Evolutionary conservation across 208 protist genomes (phyloP).

Genomic region (Trypanosoma mega): DNA sequence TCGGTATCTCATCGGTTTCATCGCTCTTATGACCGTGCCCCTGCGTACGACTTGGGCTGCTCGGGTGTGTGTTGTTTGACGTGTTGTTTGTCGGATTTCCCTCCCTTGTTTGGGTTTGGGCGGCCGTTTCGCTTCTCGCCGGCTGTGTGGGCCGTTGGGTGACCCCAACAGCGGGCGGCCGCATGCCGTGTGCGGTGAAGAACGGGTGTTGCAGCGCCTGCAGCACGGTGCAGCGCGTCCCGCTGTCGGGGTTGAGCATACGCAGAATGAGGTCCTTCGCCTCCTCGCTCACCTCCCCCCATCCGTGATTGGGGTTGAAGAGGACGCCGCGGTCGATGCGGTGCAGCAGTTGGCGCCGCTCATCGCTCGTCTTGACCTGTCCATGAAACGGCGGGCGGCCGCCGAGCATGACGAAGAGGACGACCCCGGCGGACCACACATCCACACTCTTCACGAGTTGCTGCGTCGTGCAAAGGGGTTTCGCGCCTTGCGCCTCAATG

Average conservation of each 20-base stretch:
- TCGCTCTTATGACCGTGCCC: no score
- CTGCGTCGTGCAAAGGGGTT: conserved; percentile 75
- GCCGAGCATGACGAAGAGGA: conserved; percentile 83
- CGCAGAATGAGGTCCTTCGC: conserved; percentile 78
- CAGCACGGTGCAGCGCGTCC: conserved; percentile 59
- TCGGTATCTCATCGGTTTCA: no score
- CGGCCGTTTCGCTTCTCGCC: no score
- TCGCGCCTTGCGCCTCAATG: conserved; percentile 80
- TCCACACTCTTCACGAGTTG: conserved; percentile 85
- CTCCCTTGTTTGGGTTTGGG: no score
- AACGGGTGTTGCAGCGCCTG: conserved; percentile 81
- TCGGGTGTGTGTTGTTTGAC: no score
- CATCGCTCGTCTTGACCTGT: conserved; percentile 76
- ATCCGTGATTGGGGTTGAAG: conserved; percentile 75
- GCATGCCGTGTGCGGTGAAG: conserved; percentile 66
- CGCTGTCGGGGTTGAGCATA: conserved; percentile 78
- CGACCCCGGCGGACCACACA: conserved; percentile 85
- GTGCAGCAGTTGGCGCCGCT: conserved; percentile 71
- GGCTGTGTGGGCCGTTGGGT: no score
- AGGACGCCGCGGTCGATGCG: conserved; percentile 83
- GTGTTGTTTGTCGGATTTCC: no score
- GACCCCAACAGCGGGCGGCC: conserved; percentile 30
- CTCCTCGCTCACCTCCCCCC: conserved; percentile 64
- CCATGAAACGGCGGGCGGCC: conserved; percentile 85
- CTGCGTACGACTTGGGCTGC: no score